Conservation (phyloP, 306 rosid genomes). For the Corylus americana region DNA sequence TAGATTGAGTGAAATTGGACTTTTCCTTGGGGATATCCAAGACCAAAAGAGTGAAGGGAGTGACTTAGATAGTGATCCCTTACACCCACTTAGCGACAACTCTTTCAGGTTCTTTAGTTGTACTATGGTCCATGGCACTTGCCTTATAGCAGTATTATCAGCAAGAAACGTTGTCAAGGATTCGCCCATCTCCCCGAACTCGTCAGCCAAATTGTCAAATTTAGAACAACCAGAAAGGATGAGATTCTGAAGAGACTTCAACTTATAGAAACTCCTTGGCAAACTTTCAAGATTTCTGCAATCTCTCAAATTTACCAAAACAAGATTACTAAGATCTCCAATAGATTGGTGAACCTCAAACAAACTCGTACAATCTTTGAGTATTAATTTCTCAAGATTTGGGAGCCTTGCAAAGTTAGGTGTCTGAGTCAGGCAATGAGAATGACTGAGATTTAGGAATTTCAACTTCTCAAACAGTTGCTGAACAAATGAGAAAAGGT, state of each 20-base stretch:
- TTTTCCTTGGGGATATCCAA: slow-evolving; percentile 37
- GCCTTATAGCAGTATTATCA: slow-evolving; percentile 35
- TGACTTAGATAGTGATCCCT: too few species aligned
- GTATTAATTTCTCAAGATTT: slow-evolving; percentile 31
- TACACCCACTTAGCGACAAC: too few species aligned
- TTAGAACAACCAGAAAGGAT: slow-evolving; percentile 44
- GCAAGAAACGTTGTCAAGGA: slow-evolving; percentile 26
- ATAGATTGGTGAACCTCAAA: too few species aligned
- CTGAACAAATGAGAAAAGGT: background rate
- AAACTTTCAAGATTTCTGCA: too few species aligned
- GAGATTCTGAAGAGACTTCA: slow-evolving; percentile 41
- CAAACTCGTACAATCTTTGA: too few species aligned
- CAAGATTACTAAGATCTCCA: too few species aligned
- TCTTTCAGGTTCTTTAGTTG: too few species aligned
- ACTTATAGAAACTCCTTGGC: slow-evolving; percentile 1
- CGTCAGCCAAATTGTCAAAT: slow-evolving; percentile 40
- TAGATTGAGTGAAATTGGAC: background rate
- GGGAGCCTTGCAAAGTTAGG: slow-evolving; percentile 43
- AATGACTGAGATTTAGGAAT: slow-evolving; percentile 27
- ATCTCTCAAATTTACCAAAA: too few species aligned
- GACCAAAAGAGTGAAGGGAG: background rate
- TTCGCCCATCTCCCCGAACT: slow-evolving; percentile 39
- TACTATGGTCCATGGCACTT: slow-evolving; percentile 23
- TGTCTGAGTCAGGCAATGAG: background rate
- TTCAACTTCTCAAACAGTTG: slow-evolving; percentile 24